Percentiles rank a stretch among this genome's conserved stretches.
Conservation (phyloP, 2,329 filamentous ascomycete species). For the Claviceps monticola region DNA sequence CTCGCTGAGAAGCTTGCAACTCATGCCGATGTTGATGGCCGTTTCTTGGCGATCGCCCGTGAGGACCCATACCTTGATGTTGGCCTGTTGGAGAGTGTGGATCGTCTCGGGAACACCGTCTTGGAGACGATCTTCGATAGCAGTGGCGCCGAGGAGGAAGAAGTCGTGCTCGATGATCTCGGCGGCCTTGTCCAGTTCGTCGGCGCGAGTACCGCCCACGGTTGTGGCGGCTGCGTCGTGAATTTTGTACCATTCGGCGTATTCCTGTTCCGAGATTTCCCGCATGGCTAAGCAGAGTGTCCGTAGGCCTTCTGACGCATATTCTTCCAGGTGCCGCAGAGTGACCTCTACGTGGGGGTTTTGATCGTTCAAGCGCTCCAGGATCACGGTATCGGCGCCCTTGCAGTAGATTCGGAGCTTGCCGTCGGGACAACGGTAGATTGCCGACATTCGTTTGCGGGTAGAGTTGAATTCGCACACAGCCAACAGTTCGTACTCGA, state of each 20-base stretch:
- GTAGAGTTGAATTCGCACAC: constrained; percentile 98
- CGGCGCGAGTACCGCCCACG: constrained; percentile 78
- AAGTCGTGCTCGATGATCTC: constrained; percentile 92
- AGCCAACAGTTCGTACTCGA: constrained; percentile 80
- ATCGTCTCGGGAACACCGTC: constrained; percentile 98
- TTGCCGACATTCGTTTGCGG: constrained; percentile 93
- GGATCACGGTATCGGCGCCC: constrained; percentile 91
- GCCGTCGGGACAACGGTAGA: constrained; percentile 91
- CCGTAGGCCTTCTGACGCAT: constrained; percentile 87
- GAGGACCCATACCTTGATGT: constrained; percentile 97
- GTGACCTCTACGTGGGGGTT: constrained; percentile 85
- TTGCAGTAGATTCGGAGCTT: constrained; percentile 92
- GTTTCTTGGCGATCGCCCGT: constrained; percentile 97
- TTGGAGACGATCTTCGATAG: constrained; percentile 92
- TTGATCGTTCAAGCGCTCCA: constrained; percentile 73
- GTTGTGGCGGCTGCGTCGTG: constrained; percentile 84
- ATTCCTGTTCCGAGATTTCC: constrained; percentile 82
- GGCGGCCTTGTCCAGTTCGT: constrained; percentile 92
- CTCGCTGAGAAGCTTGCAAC: constrained; percentile 93
- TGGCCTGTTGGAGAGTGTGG: constrained; percentile 87
- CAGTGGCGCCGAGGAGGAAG: constrained; percentile 81
- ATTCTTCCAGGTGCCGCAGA: constrained; percentile 91
- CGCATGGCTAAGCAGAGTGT: constrained; percentile 92
- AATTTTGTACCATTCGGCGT: constrained; percentile 70
- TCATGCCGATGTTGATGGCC: constrained; percentile 99